Percentiles rank a stretch among this genome's conserved stretches.
phyloP scores from a whole-genome alignment of 331 rosid genomes.

The Telfairia occidentalis region DNA sequence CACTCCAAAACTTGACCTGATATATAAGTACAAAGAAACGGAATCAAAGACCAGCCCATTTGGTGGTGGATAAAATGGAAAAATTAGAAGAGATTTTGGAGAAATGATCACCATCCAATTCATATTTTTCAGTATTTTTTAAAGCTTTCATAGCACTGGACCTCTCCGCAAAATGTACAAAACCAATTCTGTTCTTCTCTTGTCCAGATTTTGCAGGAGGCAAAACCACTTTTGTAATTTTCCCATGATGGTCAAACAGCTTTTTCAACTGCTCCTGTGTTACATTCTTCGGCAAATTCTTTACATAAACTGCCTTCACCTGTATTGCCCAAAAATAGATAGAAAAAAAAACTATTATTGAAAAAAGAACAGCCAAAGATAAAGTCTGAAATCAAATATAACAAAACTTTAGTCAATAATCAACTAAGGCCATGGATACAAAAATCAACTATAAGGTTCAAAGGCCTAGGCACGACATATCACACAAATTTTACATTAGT shows the following conservation, averaged over 20 bases:
- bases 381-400: neutral
- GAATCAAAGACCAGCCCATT: conserved; percentile 2
- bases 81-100: neutral
- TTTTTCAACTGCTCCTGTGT: conserved; percentile 81
- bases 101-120: conserved; percentile 51
- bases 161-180: conserved; percentile 91
- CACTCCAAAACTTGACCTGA: conserved; percentile 83
- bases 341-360: neutral
- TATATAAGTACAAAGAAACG: conserved; percentile 11
- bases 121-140: conserved; percentile 78
- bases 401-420: neutral
- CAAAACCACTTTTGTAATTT: conserved; percentile 84
- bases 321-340: conserved; percentile 18
- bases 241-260: conserved; percentile 91
- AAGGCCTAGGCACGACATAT: neutral
- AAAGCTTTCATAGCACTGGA: conserved; percentile 92
- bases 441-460: neutral
- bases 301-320: conserved; percentile 93
- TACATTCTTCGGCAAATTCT: conserved; percentile 73
- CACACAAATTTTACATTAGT: neutral
- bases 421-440: neutral
- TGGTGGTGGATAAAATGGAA: neutral
- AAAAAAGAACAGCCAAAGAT: neutral
- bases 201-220: conserved; percentile 86
- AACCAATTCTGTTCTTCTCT: conserved; percentile 82